These are phyloP conservation scores for Lactarius quietus DNA, from an alignment of 768 basidiomycete genomes.

Conservation along the genomic window DNA sequence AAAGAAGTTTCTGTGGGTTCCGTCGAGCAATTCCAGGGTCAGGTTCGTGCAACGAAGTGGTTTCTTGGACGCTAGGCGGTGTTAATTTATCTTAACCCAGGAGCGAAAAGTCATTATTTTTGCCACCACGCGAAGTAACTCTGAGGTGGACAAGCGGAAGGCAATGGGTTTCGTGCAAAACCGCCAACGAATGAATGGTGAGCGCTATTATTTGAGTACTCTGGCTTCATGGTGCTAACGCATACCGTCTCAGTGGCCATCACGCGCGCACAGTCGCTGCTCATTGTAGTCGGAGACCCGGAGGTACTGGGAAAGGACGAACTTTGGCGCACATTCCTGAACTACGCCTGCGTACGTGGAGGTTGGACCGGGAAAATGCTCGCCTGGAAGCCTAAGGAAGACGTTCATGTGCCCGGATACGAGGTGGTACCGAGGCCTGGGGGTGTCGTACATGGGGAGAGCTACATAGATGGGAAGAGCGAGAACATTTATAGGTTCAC, in stretches of 20 bases:
- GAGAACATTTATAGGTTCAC: background rate
- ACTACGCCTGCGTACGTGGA: slow-evolving; percentile 46
- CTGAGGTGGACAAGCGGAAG: slow-evolving; percentile 28
- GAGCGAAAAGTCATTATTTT: slow-evolving; percentile 39
- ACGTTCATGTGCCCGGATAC: background rate
- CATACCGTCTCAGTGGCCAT: slow-evolving; percentile 47
- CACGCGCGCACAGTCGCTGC: slow-evolving; percentile 60
- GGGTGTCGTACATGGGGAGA: background rate
- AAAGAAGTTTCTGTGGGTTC: slow-evolving; percentile 35
- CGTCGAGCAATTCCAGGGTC: slow-evolving; percentile 43
- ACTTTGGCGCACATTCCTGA: slow-evolving; percentile 58
- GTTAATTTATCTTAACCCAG: slow-evolving; percentile 24
- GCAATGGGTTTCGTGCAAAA: slow-evolving; percentile 38
- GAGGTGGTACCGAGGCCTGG: background rate
- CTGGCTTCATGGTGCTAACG: background rate
- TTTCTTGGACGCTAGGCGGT: too few species aligned
- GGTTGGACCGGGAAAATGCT: slow-evolving; percentile 50
- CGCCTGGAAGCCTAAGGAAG: slow-evolving; percentile 35
- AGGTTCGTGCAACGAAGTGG: slow-evolving; percentile 29
- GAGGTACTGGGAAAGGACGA: slow-evolving; percentile 53
- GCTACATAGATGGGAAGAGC: slow-evolving; percentile 11
- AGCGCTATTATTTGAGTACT: slow-evolving; percentile 1
- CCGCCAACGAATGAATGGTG: slow-evolving; percentile 40
- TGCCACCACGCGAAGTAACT: slow-evolving; percentile 37
- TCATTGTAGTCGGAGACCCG: slow-evolving; percentile 62